These are phyloP conservation scores for Poronia punctata DNA, from an alignment of 495 filamentous ascomycete species.

Conservation along the genomic window DNA sequence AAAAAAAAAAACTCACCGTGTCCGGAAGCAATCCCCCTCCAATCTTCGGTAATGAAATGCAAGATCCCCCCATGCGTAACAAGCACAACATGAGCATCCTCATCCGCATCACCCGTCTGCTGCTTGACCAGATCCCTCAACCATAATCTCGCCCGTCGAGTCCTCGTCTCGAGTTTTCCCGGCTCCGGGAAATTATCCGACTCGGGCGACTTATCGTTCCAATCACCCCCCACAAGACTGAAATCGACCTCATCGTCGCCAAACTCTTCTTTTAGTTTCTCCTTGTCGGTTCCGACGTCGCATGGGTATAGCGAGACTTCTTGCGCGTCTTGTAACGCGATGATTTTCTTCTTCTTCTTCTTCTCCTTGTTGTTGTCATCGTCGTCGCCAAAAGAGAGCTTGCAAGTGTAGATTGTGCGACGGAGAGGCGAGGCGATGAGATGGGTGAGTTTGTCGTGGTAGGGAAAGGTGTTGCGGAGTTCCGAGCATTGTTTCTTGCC, in stretches of 20 bases:
- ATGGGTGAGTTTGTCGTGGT: constrained; percentile 56
- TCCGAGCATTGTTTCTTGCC: constrained; percentile 68
- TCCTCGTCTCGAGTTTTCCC: constrained; percentile 53
- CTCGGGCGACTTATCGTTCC: constrained; percentile 60
- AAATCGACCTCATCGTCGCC: constrained; percentile 53
- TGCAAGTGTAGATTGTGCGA: constrained; percentile 75
- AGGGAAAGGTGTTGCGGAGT: constrained; percentile 57
- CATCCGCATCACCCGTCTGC: constrained; percentile 41
- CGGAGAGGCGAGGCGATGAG: constrained; percentile 77
- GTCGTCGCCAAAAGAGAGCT: constrained; percentile 57
- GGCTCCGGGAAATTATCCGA: constrained; percentile 51
- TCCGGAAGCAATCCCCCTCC: constrained; percentile 53
- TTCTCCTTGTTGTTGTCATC: too few species aligned
- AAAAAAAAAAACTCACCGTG: constrained; percentile 37
- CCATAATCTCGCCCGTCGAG: constrained; percentile 59
- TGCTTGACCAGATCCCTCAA: constrained; percentile 51
- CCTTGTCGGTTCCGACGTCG: constrained; percentile 61
- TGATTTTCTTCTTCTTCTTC: constrained; percentile 39
- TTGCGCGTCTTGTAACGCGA: constrained; percentile 73
- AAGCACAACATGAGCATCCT: constrained; percentile 57
- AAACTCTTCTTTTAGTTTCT: constrained; percentile 53
- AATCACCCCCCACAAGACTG: constrained; percentile 49
- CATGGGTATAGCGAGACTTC: constrained; percentile 72
- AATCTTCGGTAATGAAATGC: constrained; percentile 77
- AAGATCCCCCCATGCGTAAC: constrained; percentile 44